Base-by-base conservation (phyloP, 2,329 filamentous ascomycete genomes). In the Ophiostoma triangulosporum region DNA sequence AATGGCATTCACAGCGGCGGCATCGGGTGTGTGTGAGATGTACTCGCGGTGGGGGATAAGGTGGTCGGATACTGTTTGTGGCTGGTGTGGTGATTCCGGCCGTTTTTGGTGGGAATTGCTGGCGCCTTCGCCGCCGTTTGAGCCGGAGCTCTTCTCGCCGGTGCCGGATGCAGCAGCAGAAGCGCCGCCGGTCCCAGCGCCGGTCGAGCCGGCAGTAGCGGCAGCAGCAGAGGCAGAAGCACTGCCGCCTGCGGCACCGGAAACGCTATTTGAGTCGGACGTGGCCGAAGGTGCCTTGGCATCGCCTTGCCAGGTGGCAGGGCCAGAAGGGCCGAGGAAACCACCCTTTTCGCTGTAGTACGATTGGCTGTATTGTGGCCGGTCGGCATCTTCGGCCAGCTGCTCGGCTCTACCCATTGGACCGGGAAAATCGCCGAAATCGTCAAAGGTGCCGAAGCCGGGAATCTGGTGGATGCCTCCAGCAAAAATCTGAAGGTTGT, bases 291-390 rank as follows among this genome's bases (percentile, higher is more conserved):
- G 48, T 27, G 48, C 22, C 48, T 36, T 50, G 46, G 46, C 15
- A 26, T 40, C 24, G 4, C 45, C 22, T n/a, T 31, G 43, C 29
- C 26, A 35, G 11, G 36, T 45, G 3, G 50, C 40, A 3, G 43
- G 31, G 3, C 15, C 24, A 6, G 54, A 75, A 3, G 78, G 78
- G 0, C 79, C 80, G 45, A 86, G 68, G 69, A 86, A 84, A 53
- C 83, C 83, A 60, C 81, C 82, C 62, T 81, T 79, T 61, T 84
- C 80, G 64, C 81, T 85, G 64, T 85, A 76, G 60, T 83, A 83
- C 51, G 81, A 78, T 68, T 78, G 79, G 67, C 74, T 77, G 62
- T 77, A 79, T 78, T 79, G 59, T 50, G 27, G 46, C 29, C 27
- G 27, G 27, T 32, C 45, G 27, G 27, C 45, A n/a, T 52, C 31